Base-by-base conservation (phyloP, 2,329 filamentous ascomycete genomes). In the Aspergillus floridensis region DNA sequence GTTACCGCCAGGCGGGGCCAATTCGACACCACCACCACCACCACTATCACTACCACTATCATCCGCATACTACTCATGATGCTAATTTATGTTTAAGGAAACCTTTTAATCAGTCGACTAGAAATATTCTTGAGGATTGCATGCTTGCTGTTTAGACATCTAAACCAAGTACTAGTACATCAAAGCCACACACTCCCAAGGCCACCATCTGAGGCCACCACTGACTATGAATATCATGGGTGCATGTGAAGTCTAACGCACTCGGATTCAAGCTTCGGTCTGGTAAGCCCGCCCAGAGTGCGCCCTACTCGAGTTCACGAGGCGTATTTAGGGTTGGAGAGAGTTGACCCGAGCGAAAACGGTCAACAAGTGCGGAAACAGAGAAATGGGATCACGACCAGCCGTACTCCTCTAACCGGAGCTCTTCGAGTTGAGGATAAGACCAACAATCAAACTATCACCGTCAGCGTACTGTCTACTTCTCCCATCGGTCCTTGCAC, bases 341-440 rank as follows among this genome's bases (percentile, higher is more conserved):
- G 38, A 41, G 41, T 49, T 49, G 55, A 56, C 22, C 19, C n/a
- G 56, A 35, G 55, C 24, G 6, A 16, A 56, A 53, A 55, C 48
- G 47, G 62, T 54, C 59, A 59, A 56, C 46, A 29, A 52, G 58
- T 49, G 48, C 38, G 16, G 16, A 19, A 44, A 21, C 24, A 52
- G 51, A 35, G 58, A 53, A 56, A 57, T 48, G 55, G 57, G 57
- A 38, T 29, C 52, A 48, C 26, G 46, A 52, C 26, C 51, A 26
- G 19, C 48, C 22, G 44, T 26, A 12, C 16, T 49, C 38, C n/a
- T 11, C 57, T 65, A 65, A 46, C 58, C 58, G 41, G 63, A 63
- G 38, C 84, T 88, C 81, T 92, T 92, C 63, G 91, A 95, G 85
- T 96, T 96, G 72, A 97, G 85, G 72, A 97, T 93, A 48, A 97